phyloP scores from a whole-genome alignment of 31 red algal species.

The Bonnemaisonia californica region DNA sequence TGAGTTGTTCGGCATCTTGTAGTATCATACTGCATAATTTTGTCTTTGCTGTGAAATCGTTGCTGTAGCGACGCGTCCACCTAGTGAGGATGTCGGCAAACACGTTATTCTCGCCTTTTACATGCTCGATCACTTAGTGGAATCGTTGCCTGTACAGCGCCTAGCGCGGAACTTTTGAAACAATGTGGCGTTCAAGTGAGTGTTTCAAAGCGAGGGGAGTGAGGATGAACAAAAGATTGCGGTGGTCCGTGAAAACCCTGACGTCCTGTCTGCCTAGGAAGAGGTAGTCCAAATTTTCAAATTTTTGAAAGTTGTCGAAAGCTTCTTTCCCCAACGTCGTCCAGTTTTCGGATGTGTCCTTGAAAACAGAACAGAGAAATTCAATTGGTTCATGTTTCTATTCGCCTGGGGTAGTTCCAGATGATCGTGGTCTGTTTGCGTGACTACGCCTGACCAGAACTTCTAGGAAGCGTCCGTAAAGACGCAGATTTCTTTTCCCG shows the following conservation, averaged over 20 bases:
- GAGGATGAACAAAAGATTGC: conserved; percentile 13
- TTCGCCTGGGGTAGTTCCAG: not conserved
- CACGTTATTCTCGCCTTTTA: not conserved
- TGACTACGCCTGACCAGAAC: not conserved
- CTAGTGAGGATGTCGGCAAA: conserved; percentile 4
- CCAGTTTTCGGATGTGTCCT: not conserved
- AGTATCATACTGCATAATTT: conserved; percentile 16
- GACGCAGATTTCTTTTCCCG: not conserved
- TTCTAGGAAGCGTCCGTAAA: not conserved
- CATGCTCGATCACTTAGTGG: not conserved
- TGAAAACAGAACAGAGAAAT: not conserved
- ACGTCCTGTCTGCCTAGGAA: not conserved
- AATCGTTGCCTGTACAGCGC: conserved; percentile 2
- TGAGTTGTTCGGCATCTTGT: conserved; percentile 6
- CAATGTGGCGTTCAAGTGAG: not conserved
- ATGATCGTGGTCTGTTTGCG: not conserved
- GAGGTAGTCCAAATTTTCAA: conserved; percentile 15
- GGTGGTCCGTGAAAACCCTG: not conserved
- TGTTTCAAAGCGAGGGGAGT: not conserved
- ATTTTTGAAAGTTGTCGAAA: not conserved
- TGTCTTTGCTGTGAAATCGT: not conserved
- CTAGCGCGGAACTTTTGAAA: conserved; percentile 15
- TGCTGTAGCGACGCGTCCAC: too few species aligned
- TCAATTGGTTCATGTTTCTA: not conserved
- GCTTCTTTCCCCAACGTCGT: conserved; percentile 12